Evolutionary conservation across 768 basidiomycete species (phyloP).

Genomic region (Tubosaeta sp.): DNA sequence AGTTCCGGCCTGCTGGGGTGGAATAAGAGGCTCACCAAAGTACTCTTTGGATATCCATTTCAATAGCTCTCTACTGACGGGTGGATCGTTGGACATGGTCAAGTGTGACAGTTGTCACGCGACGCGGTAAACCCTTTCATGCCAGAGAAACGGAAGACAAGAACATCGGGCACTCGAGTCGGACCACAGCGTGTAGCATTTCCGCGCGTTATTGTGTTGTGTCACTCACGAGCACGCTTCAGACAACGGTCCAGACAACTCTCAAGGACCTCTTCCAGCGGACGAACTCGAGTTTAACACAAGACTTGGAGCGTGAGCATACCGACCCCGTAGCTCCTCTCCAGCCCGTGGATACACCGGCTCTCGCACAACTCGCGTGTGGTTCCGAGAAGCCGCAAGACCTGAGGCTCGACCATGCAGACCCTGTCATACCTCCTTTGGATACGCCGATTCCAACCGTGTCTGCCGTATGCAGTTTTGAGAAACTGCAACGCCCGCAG

Average conservation of each 20-base stretch:
- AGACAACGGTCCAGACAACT: constrained; percentile 25
- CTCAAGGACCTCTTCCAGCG: constrained; percentile 25
- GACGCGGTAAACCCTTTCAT: constrained; percentile 22
- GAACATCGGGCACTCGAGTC: constrained; percentile 6
- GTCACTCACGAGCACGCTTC: constrained; percentile 6
- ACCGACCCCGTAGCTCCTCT: not conserved
- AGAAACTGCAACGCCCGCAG: not conserved
- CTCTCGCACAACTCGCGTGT: not conserved
- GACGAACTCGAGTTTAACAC: constrained; percentile 3
- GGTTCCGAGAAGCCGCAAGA: constrained; percentile 1
- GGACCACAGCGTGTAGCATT: constrained; percentile 19
- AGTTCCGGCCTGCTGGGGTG: not conserved
- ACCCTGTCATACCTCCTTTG: not conserved
- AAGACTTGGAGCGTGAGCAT: not conserved
- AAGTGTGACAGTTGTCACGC: constrained; percentile 17
- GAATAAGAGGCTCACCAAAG: constrained; percentile 18
- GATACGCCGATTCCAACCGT: too few relatives aligned
- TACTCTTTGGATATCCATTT: constrained; percentile 39
- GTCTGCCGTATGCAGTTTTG: not conserved
- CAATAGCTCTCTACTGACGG: constrained; percentile 15
- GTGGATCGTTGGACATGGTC: constrained; percentile 12
- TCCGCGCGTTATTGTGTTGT: not conserved
- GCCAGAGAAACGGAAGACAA: constrained; percentile 24
- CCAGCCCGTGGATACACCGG: not conserved
- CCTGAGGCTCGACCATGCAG: not conserved